Evolutionary conservation across 2,329 filamentous ascomycete genomes (phyloP).

Genomic region (Grosmannia clavigera): DNA sequence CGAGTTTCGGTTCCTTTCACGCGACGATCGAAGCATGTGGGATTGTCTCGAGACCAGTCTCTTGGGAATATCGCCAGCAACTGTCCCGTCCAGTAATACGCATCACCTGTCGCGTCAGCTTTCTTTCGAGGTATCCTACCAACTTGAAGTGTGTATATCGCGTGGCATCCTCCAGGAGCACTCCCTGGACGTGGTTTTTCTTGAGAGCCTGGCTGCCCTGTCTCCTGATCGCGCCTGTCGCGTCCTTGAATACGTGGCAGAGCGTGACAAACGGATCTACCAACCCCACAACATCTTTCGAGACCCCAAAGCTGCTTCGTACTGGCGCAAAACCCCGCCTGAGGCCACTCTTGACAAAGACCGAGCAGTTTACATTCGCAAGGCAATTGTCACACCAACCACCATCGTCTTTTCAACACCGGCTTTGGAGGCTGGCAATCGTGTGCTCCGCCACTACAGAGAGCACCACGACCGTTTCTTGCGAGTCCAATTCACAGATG

Average conservation of each 20-base stretch:
- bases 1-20: conserved; percentile 7
- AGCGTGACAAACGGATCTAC: conserved; percentile 47
- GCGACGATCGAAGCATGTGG: conserved; percentile 14
- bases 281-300: conserved; percentile 63
- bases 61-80: too few relatives aligned
- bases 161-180: conserved; percentile 65
- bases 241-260: conserved; percentile 63
- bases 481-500: conserved; percentile 80
- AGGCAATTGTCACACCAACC: conserved; percentile 72
- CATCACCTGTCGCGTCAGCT: conserved; percentile 23
- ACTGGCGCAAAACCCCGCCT: conserved; percentile 17
- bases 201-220: conserved; percentile 44
- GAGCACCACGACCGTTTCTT: conserved; percentile 66
- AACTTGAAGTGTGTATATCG: conserved; percentile 88
- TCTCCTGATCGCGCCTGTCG: conserved; percentile 41
- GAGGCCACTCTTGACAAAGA: conserved; percentile 7
- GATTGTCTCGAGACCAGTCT: conserved; percentile 4
- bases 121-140: conserved; percentile 67
- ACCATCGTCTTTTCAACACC: conserved; percentile 70
- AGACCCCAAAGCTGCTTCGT: conserved; percentile 34
- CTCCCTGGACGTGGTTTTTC: conserved; percentile 55
- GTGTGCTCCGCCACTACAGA: conserved; percentile 65
- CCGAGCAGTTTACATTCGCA: conserved; percentile 43
- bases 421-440: conserved; percentile 73
- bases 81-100: conserved; percentile 1